Evolutionary conservation across 495 filamentous ascomycete species (phyloP).

Genomic region (Xylaria acuta): DNA sequence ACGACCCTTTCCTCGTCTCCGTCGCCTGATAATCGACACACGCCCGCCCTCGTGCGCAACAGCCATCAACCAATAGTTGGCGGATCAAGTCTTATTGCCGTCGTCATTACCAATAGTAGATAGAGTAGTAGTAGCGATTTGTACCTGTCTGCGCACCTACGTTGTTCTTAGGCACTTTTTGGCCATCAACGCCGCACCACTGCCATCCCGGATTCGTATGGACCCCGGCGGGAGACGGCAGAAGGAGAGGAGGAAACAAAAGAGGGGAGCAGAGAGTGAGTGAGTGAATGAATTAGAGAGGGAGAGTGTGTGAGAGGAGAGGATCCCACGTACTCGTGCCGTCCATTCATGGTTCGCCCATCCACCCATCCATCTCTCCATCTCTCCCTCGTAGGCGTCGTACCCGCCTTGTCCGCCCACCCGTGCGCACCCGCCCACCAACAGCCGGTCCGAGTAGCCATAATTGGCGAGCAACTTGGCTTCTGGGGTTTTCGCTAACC

Average conservation of each 20-base stretch:
- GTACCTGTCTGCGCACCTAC: not conserved
- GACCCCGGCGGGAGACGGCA: not conserved
- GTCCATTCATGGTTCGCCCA: constrained; percentile 4
- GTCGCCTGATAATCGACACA: not conserved
- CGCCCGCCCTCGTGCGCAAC: not conserved
- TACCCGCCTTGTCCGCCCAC: constrained; percentile 30
- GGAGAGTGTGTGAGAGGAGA: not conserved
- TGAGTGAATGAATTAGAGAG: not conserved
- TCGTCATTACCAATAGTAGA: too few species aligned
- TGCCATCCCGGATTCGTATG: not conserved
- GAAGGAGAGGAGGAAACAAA: not conserved
- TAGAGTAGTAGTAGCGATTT: not conserved
- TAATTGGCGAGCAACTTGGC: constrained; percentile 25
- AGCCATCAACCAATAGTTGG: not conserved
- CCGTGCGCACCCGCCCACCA: constrained; percentile 28
- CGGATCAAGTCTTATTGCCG: not conserved
- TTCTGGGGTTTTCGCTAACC: constrained; percentile 7
- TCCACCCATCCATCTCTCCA: not conserved
- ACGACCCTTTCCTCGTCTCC: not conserved
- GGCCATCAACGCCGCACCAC: not conserved
- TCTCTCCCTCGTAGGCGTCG: constrained; percentile 19
- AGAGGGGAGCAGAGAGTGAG: too few species aligned
- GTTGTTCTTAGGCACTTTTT: not conserved
- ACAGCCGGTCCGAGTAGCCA: constrained; percentile 31
- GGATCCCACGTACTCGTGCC: not conserved